phyloP scores from a whole-genome alignment of 208 protist species.

The Crithidia brevicula region DNA sequence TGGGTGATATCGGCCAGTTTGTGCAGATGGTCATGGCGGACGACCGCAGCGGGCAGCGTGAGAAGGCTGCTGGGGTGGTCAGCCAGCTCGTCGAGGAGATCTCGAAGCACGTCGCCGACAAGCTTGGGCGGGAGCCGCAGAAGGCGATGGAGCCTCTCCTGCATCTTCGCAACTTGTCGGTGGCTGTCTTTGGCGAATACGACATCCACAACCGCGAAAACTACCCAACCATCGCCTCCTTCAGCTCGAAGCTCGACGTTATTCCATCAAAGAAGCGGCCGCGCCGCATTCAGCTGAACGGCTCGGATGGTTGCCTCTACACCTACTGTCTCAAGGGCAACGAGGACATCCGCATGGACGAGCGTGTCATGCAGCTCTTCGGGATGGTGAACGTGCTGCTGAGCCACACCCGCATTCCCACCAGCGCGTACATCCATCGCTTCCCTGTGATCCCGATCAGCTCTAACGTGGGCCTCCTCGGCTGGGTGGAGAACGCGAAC shows the following conservation, averaged over 20 bases:
- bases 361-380: slow-evolving; percentile 99
- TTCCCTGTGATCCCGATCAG: slow-evolving; percentile 99
- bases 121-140: slow-evolving; percentile 93
- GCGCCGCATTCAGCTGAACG: slow-evolving; percentile 96
- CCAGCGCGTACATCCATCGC: slow-evolving; percentile 90
- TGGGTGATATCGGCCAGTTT: slow-evolving; percentile 91
- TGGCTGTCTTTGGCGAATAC: slow-evolving; percentile 98
- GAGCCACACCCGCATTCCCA: slow-evolving; percentile 83
- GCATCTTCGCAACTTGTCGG: slow-evolving; percentile 93
- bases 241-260: slow-evolving; percentile 95
- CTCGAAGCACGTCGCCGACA: slow-evolving; percentile 95
- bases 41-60: slow-evolving; percentile 73
- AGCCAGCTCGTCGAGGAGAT: slow-evolving; percentile 97
- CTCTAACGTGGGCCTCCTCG: slow-evolving; percentile 99
- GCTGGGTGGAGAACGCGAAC: slow-evolving; percentile 98
- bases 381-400: slow-evolving; percentile 99
- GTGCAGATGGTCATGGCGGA: slow-evolving; percentile 85
- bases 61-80: slow-evolving; percentile 82
- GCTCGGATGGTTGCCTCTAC: slow-evolving; percentile 97
- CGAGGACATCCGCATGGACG: slow-evolving; percentile 99
- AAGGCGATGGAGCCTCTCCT: slow-evolving; percentile 96
- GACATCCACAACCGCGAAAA: slow-evolving; percentile 79
- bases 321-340: slow-evolving; percentile 99
- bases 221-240: slow-evolving; percentile 94
- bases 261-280: slow-evolving; percentile 99